phyloP scores from a whole-genome alignment of 768 basidiomycete genomes.

The Termitomyces sp. region DNA sequence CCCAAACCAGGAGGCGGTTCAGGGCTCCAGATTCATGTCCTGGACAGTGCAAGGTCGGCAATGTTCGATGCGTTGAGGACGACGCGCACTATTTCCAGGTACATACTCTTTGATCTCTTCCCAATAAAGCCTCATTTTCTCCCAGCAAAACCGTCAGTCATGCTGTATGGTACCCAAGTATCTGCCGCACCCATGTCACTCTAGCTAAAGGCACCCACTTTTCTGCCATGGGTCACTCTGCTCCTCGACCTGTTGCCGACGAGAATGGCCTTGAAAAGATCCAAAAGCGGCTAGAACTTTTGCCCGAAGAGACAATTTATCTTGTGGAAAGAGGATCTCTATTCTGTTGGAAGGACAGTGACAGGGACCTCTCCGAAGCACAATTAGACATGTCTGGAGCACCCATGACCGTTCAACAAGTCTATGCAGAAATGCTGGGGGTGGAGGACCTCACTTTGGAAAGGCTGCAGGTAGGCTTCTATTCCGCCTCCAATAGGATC shows the following conservation, averaged over 20 bases:
- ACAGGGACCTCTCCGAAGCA: slow-evolving; percentile 24
- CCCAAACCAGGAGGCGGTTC: slow-evolving; percentile 65
- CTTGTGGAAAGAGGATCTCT: slow-evolving; percentile 86
- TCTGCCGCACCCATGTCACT: slow-evolving; percentile 62
- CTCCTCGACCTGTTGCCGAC: slow-evolving; percentile 39
- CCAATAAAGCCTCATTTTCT: not conserved
- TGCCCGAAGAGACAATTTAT: slow-evolving; percentile 95
- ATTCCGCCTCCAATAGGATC: not conserved
- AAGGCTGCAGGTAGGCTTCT: slow-evolving; percentile 69
- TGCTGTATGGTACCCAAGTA: slow-evolving; percentile 70
- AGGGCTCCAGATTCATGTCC: slow-evolving; percentile 72
- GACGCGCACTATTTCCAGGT: slow-evolving; percentile 75
- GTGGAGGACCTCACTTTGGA: slow-evolving; percentile 74
- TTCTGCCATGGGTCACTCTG: slow-evolving; percentile 75
- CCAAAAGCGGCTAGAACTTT: slow-evolving; percentile 71
- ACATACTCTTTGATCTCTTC: slow-evolving; percentile 2
- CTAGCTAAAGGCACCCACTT: slow-evolving; percentile 83
- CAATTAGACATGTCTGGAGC: slow-evolving; percentile 45
- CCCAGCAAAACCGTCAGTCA: slow-evolving; percentile 74
- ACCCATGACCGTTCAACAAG: slow-evolving; percentile 92
- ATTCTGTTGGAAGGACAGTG: slow-evolving; percentile 69
- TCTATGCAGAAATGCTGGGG: slow-evolving; percentile 82
- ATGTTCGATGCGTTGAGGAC: slow-evolving; percentile 82
- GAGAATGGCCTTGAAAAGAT: slow-evolving; percentile 35
- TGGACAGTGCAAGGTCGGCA: slow-evolving; percentile 75